These are phyloP conservation scores for Endotrypanum monterogeii DNA, from an alignment of 208 protist genomes.

Conservation along the genomic window DNA sequence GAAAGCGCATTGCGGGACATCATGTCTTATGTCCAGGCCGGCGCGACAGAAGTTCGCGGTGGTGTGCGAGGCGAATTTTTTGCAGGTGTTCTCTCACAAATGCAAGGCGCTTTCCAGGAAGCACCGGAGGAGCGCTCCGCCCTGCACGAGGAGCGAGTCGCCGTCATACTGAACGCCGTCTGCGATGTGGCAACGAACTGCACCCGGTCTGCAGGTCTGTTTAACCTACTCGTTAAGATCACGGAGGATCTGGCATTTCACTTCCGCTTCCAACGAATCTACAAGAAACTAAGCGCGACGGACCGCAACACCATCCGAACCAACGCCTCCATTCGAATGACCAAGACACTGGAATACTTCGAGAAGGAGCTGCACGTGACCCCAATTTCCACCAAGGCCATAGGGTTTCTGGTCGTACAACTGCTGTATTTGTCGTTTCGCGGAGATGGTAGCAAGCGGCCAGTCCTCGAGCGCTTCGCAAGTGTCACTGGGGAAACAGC, in stretches of 20 bases:
- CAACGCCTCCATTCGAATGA: slow-evolving; percentile 62
- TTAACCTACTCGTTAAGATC: slow-evolving; percentile 70
- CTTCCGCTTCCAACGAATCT: slow-evolving; percentile 79
- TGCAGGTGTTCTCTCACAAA: slow-evolving; percentile 75
- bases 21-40: slow-evolving; percentile 68
- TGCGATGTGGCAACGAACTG: slow-evolving; percentile 69
- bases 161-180: slow-evolving; percentile 66
- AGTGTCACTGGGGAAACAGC: slow-evolving; percentile 54
- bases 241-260: slow-evolving; percentile 88
- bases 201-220: slow-evolving; percentile 66
- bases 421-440: slow-evolving; percentile 76
- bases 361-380: slow-evolving; percentile 72
- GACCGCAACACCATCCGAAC: slow-evolving; percentile 82
- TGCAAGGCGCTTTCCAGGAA: slow-evolving; percentile 75
- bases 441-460: slow-evolving; percentile 39
- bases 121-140: slow-evolving; percentile 34
- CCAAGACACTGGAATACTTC: slow-evolving; percentile 89
- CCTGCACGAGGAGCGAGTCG: slow-evolving; percentile 73
- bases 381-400: slow-evolving; percentile 64
- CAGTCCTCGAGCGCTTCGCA: slow-evolving; percentile 69
- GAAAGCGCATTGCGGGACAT: slow-evolving; percentile 62
- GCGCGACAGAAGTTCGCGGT: slow-evolving; percentile 12
- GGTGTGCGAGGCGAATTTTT: slow-evolving; percentile 76
- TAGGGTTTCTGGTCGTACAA: slow-evolving; percentile 82
- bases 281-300: slow-evolving; percentile 53